A percentile compares a stretch with the other conserved stretches of the same genome.
phyloP scores from a whole-genome alignment of 352 stramenopile species.

The Pseudoperonospora humuli region DNA sequence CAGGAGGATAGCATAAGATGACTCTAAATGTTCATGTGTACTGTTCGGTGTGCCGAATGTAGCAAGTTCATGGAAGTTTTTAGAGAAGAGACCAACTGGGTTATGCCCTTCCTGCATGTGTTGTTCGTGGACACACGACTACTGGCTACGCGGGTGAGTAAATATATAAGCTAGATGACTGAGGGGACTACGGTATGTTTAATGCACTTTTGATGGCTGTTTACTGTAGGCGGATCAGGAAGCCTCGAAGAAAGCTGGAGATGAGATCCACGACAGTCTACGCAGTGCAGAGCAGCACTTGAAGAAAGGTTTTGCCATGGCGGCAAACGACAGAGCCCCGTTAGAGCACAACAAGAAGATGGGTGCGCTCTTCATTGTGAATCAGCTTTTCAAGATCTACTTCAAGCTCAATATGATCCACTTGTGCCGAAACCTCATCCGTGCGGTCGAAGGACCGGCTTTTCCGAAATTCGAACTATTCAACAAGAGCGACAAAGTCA shows the following conservation, averaged over 20 bases:
- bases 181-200: background rate
- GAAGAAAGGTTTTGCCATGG: slow-evolving; percentile 84
- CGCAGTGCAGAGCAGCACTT: slow-evolving; percentile 78
- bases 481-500: slow-evolving; percentile 87
- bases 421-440: slow-evolving; percentile 92
- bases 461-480: slow-evolving; percentile 78
- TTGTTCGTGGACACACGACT: slow-evolving; percentile 75
- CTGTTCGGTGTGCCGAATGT: background rate
- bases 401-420: slow-evolving; percentile 93
- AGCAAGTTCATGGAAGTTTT: slow-evolving; percentile 87
- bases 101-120: slow-evolving; percentile 75
- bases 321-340: slow-evolving; percentile 71
- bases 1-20: background rate
- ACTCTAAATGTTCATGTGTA: background rate
- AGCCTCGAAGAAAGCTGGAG: slow-evolving; percentile 48
- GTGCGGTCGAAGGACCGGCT: slow-evolving; percentile 66
- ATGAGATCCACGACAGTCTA: slow-evolving; percentile 73
- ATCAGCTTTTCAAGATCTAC: slow-evolving; percentile 97
- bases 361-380: slow-evolving; percentile 88
- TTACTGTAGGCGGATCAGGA: slow-evolving; percentile 52
- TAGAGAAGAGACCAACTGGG: slow-evolving; percentile 76
- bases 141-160: slow-evolving; percentile 45
- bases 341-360: slow-evolving; percentile 81
- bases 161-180: background rate
- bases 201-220: slow-evolving; percentile 2